Base-by-base conservation (phyloP, 139 green algal genomes). In the Chlorella vulgaris region DNA sequence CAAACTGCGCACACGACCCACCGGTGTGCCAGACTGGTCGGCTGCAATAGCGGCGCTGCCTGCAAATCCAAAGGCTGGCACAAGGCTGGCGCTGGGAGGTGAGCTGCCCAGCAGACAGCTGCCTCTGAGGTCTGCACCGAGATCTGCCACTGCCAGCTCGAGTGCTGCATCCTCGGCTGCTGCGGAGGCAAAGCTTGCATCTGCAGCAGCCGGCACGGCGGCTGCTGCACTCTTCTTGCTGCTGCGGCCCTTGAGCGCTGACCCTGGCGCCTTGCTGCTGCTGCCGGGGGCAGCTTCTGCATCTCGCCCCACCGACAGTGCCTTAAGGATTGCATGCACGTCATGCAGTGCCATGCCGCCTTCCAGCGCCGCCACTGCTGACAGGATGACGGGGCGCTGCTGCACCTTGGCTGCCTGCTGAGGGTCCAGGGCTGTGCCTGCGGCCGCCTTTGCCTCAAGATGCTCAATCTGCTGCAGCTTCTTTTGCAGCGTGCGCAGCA, bases 381-480 rank as follows among this genome's bases (percentile, higher is more conserved):
- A 88, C 28, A 74, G 3, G 26, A 96, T 61, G 24, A 87, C 82
- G 2, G 75, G 83, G 33, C 84, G 81, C 58, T 90, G 71, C 5
- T 83, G 62, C 39, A 96, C 13, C 76, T 97, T 97, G 50, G 86
- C 90, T 2, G 69, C 67, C 88, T 98, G 94, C 89, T 97, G 94
- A 15, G 83, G 55, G 61, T 98, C 92, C 65, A 98, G 83, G 0
- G 68, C 10, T 6, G 21, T 36, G 0, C 84, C 87, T 0, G n/a
- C 58, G 28, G 36, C 58, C 67, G 75, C 29, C 18, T 84, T 82
- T 21, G 8, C 75, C 47, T 90, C 87, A 40, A 95, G 69, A 24
- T 43, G 63, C 21, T 89, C 84, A 24, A 95, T 87, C 88, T 97
- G 93, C 86, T 96, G 90, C 85, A 97, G 82, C 91, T 98, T 98